Conservation (phyloP, 139 green algal species). For the Penium margaritaceum region DNA sequence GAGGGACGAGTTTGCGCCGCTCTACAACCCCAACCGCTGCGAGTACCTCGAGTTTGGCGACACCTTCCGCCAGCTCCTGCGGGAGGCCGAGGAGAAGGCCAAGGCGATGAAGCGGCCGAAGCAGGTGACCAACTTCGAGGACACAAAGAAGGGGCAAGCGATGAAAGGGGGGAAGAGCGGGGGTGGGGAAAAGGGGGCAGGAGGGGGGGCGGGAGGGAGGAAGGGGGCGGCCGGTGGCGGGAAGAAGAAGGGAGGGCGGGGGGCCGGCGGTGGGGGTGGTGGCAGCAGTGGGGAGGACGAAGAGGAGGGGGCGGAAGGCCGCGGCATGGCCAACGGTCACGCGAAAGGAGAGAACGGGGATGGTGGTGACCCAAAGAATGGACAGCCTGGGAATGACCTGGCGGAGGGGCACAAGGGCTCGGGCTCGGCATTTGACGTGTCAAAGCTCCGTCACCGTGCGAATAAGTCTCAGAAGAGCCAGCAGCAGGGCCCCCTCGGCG, state of each 20-base stretch:
- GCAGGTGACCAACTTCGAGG: conserved; percentile 26
- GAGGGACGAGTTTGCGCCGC: conserved; percentile 25
- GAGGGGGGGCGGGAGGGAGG: neutral
- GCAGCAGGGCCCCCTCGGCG: too few species aligned
- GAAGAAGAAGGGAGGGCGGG: conserved; percentile 7
- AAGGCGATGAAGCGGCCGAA: conserved; percentile 32
- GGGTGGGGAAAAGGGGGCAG: conserved; percentile 22
- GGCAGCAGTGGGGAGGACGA: neutral
- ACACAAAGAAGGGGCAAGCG: conserved; percentile 35
- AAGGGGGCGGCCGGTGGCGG: neutral
- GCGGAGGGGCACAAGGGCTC: too few species aligned
- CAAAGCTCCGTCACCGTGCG: conserved; percentile 44
- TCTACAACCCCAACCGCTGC: conserved; percentile 12
- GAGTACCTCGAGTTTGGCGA: conserved; percentile 39
- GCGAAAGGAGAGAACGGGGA: too few species aligned
- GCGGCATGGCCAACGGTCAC: too few species aligned
- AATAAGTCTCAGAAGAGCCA: too few species aligned
- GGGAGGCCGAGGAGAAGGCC: conserved; percentile 24
- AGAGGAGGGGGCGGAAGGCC: neutral
- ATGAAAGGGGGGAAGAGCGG: neutral
- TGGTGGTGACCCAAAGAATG: too few species aligned
- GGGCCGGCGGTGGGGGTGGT: conserved; percentile 22
- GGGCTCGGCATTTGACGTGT: conserved; percentile 51
- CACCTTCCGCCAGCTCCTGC: conserved; percentile 20
- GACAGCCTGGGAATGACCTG: too few species aligned